Conservation (phyloP, 345 rosid genomes). For the Gynandropsis gynandra region DNA sequence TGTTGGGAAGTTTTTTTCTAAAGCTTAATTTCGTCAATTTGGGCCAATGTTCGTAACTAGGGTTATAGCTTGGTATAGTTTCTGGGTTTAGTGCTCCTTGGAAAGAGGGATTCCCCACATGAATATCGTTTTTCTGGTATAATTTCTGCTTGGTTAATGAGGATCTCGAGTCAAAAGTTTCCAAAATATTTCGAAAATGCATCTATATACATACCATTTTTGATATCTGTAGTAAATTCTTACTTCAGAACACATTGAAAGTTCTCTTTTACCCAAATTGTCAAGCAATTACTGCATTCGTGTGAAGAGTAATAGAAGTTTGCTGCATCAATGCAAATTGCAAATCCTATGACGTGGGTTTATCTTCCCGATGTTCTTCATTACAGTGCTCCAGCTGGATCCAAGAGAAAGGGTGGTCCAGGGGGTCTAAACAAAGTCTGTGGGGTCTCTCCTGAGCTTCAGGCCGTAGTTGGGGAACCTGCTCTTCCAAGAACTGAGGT, state of each 20-base stretch:
- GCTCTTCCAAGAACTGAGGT: conserved; percentile 97
- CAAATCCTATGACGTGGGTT: conserved; percentile 10
- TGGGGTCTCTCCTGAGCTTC: conserved; percentile 86
- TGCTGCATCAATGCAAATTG: conserved; percentile 3
- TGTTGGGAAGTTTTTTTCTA: background rate
- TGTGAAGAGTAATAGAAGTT: conserved; percentile 1
- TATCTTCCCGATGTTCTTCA: conserved; percentile 15
- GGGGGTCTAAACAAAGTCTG: conserved; percentile 97
- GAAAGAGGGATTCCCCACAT: conserved; percentile 14
- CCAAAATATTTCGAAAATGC: background rate
- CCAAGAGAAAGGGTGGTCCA: conserved; percentile 90
- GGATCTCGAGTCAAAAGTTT: conserved; percentile 8
- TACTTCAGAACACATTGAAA: background rate
- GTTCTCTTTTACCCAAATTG: background rate
- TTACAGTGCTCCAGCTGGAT: conserved; percentile 60
- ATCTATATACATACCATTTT: background rate
- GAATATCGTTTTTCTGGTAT: conserved; percentile 16
- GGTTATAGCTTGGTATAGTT: too few species aligned
- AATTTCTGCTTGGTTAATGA: conserved; percentile 11
- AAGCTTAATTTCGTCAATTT: conserved; percentile 4
- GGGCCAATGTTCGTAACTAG: conserved; percentile 1
- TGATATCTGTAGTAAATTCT: background rate
- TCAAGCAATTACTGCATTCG: background rate
- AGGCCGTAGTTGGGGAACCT: conserved; percentile 86
- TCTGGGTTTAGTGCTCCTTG: too few species aligned